Evolutionary conservation across 306 rosid species (phyloP).

Genomic region (Senna tora): DNA sequence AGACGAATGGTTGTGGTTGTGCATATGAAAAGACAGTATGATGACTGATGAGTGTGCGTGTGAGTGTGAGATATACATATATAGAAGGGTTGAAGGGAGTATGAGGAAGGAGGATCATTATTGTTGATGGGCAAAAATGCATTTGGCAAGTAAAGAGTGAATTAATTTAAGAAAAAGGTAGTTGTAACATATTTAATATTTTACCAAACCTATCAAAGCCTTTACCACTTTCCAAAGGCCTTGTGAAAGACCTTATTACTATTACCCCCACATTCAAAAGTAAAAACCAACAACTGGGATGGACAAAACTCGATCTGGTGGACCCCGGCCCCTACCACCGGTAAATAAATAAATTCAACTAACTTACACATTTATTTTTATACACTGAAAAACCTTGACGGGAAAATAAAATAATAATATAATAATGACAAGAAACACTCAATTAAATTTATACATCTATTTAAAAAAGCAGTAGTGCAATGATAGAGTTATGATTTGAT

Average conservation of each 20-base stretch:
- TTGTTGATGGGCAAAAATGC: not conserved
- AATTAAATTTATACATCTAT: too few relatives aligned
- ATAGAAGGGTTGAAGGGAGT: not conserved
- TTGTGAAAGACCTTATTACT: not conserved
- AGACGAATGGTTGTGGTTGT: not conserved
- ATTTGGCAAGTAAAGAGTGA: not conserved
- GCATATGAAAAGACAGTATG: too few relatives aligned
- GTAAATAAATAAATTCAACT: not conserved
- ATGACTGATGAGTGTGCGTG: too few relatives aligned
- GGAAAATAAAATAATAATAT: not conserved
- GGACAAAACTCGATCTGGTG: not conserved
- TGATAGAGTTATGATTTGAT: slow-evolving; percentile 38
- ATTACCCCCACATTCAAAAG: slow-evolving; percentile 26
- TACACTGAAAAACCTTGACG: not conserved
- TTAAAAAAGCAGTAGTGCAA: slow-evolving; percentile 16
- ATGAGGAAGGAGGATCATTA: not conserved
- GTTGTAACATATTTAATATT: slow-evolving; percentile 29
- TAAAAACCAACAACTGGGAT: not conserved
- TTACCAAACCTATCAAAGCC: slow-evolving; percentile 20
- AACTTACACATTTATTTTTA: slow-evolving; percentile 8
- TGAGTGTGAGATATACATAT: too few relatives aligned
- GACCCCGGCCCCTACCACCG: too few relatives aligned
- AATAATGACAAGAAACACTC: too few relatives aligned
- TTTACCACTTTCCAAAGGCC: not conserved
- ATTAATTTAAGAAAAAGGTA: not conserved